Base-by-base conservation (phyloP, 768 basidiomycete genomes). In the Hygrophorus pudorinus region DNA sequence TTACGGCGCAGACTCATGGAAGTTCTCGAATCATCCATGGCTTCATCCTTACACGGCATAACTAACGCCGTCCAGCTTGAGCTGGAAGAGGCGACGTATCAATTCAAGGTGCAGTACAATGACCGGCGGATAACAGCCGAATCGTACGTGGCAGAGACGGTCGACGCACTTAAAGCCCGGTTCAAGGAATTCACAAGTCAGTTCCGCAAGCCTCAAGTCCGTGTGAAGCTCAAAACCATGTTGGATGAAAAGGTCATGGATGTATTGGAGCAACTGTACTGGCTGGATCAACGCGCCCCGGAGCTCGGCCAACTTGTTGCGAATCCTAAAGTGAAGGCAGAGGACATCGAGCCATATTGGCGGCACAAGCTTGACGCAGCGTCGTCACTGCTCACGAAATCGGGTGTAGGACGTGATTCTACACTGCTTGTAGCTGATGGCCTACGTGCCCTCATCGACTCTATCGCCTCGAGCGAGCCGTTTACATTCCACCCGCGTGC, bases 31-130 rank as follows among this genome's bases (percentile, higher is more conserved):
- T 90, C 90, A 10, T 92, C 88, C 29, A 99, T 99, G 96, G 87
- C 92, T 0, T 86, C 86, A 1, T 92, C 91, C 30, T 72, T 99
- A 3, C 92, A 97, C 55, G 82, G 88, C 1, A 98, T 99, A 60
- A 88, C 89, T 47, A 98, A 98, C 62, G 91, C 91, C 2, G 96
- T 98, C 8, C 91, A 96, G 55, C 78, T 97, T 31, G 96, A 99
- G 60, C 72, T 99, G 7, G 96, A 99, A 62, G 96, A 98, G 56
- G 82, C 96, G 2, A 83, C 82, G 10, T 99, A 99, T 61, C 96
- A 98, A 62, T 99, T 99, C 78, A 99, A 99, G 65, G 96, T 99
- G 2, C 85, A 93, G 60, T 90, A 89, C 66, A 99, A 99, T 58
- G 96, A 99, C 64, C 81, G 90, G 17, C 77, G 89, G 17, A 87